Base-by-base conservation (phyloP, 2,329 filamentous ascomycete genomes). In the Pestalotiopsis sp. region DNA sequence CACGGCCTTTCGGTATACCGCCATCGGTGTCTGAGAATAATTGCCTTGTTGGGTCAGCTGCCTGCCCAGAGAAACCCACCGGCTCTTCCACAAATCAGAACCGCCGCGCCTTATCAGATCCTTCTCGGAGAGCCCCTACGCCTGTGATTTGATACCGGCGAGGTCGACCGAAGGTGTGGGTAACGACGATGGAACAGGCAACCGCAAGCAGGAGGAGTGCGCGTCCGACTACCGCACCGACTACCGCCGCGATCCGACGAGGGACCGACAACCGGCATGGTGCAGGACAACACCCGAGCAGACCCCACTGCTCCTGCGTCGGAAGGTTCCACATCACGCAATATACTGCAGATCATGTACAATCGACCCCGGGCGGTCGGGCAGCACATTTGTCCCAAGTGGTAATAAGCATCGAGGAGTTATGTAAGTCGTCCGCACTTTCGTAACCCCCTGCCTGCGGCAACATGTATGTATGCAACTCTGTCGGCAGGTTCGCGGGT, bases 291-390 rank as follows among this genome's bases (percentile, higher is more conserved):
- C 13, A 27, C 57, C 45, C 57, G 13, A 52, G 13, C 38, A 36
- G 31, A 36, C 23, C 60, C 62, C 62, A 64, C 62, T 41, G n/a
- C 36, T 64, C 23, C 62, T 49, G 38, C 23, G 62, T 20, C 38
- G 27, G 62, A 27, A 23, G 20, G n/a, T 17, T 49, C 63, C 25
- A 56, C 63, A 66, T 66, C 25, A 66, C 49, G 63, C 63, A 66
- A 57, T 38, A 57, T 45, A 66, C 63, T 66, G 63, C 63, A 66
- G 41, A 66, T 66, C 63, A 56, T 31, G 49, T 36, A 63, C 20
- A 66, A 64, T 36, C 17, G 20, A 64, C 39, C 39, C 49, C 25
- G 52, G 63, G 63, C 9, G 23, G 39, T 49, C 20, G 17, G 62
- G 20, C 20, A 36, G 27, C 20, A 56, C 12, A 49, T n/a, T 56